Conservation (phyloP, 1,284 basidiomycete species). For the Tranzscheliella williamsii region DNA sequence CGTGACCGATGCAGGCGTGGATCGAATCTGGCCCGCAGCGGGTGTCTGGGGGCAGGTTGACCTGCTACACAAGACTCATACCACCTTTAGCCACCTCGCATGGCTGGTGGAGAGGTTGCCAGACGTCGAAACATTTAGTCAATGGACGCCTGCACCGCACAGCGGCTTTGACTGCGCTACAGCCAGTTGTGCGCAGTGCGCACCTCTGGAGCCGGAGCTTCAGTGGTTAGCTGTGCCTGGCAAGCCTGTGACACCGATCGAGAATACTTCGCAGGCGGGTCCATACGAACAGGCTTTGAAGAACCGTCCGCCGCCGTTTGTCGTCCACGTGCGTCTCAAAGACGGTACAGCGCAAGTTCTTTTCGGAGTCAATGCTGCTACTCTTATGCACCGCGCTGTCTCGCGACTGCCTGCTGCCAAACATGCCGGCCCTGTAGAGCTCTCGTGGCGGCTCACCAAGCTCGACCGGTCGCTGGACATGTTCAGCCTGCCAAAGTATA, state of each 20-base stretch:
- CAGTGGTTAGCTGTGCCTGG: constrained; percentile 67
- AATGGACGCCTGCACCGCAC: constrained; percentile 37
- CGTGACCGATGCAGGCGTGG: constrained; percentile 12
- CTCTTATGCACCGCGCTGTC: constrained; percentile 82
- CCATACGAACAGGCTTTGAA: constrained; percentile 71
- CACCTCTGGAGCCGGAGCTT: constrained; percentile 75
- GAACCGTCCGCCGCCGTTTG: constrained; percentile 80
- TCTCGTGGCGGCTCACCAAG: constrained; percentile 81
- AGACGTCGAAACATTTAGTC: constrained; percentile 16
- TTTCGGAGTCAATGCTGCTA: constrained; percentile 83
- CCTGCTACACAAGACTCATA: constrained; percentile 45
- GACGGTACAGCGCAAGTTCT: constrained; percentile 71
- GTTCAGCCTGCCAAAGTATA: constrained; percentile 66
- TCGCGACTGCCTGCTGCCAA: constrained; percentile 72
- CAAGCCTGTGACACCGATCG: constrained; percentile 38
- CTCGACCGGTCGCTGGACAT: constrained; percentile 68
- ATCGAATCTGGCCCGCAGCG: constrained; percentile 41
- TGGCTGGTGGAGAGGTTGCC: constrained; percentile 48
- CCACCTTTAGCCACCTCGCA: constrained; percentile 41
- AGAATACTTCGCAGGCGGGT: constrained; percentile 46
- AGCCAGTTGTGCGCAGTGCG: constrained; percentile 71
- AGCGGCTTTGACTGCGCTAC: constrained; percentile 25
- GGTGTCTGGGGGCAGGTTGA: constrained; percentile 43
- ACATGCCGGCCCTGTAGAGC: constrained; percentile 27
- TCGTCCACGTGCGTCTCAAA: constrained; percentile 81